Evolutionary conservation across 129 eudicot genomes (phyloP).

Genomic region (carrot (Daucus carota)): DNA sequence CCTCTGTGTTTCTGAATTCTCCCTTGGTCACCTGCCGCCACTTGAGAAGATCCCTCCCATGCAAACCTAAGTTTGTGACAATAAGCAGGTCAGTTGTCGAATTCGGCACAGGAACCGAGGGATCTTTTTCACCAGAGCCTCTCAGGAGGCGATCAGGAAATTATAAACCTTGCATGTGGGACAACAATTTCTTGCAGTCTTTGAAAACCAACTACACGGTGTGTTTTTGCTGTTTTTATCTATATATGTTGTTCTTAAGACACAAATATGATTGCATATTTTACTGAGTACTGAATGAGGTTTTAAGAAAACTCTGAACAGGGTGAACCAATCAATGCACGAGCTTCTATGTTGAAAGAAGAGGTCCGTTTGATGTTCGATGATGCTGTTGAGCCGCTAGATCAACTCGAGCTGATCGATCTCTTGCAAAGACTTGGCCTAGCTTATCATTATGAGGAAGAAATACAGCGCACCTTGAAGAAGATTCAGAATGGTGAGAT

Average conservation of each 20-base stretch:
- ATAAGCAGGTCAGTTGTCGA: background rate
- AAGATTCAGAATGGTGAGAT: background rate
- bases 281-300: background rate
- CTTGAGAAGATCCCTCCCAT: background rate
- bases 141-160: background rate
- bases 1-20: background rate
- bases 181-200: background rate
- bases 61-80: background rate
- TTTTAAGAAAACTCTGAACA: background rate
- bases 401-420: conserved; percentile 16
- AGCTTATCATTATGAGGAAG: conserved; percentile 23
- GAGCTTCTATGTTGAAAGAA: background rate
- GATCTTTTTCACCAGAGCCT: background rate
- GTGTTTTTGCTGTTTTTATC: background rate
- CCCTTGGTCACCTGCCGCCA: background rate
- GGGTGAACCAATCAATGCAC: background rate
- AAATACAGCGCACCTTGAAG: background rate
- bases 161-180: conserved; percentile 2
- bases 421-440: conserved; percentile 27
- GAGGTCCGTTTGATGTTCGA: background rate
- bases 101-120: background rate
- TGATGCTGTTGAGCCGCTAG: background rate
- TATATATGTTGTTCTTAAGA: background rate
- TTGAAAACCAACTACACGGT: background rate
- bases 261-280: background rate